A percentile compares a stretch with the other conserved stretches of the same genome.
These are phyloP conservation scores for Coffea canephora DNA, from an alignment of 257 asterid species.

Conservation along the genomic window DNA sequence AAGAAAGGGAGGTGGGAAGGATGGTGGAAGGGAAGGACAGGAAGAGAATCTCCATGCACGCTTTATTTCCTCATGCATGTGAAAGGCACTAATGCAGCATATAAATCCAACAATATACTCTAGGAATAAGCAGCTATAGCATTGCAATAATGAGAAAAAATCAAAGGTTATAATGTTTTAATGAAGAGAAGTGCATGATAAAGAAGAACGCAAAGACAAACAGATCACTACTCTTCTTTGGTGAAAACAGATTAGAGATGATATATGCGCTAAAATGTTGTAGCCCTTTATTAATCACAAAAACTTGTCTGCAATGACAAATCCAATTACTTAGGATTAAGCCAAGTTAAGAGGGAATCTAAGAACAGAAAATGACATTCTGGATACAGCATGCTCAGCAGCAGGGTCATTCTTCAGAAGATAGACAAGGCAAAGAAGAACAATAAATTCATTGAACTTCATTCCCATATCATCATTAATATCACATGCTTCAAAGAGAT, in stretches of 20 bases:
- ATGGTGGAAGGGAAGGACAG: neutral
- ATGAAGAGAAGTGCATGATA: neutral
- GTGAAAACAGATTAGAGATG: neutral
- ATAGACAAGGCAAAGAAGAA: constrained; percentile 88
- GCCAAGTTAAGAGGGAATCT: neutral
- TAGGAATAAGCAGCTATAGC: neutral
- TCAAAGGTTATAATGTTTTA: neutral
- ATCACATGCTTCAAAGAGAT: constrained; percentile 81
- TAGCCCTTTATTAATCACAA: neutral
- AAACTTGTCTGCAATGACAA: neutral
- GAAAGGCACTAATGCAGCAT: neutral
- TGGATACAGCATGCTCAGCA: constrained; percentile 47
- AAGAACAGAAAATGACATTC: constrained; percentile 3
- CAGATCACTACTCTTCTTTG: neutral
- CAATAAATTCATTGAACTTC: constrained; percentile 79
- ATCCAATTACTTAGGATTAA: neutral
- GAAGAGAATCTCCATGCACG: neutral
- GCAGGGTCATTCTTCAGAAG: constrained; percentile 71
- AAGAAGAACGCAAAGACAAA: neutral
- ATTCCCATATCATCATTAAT: constrained; percentile 72
- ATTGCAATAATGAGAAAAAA: neutral
- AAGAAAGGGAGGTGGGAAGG: neutral
- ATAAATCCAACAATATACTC: neutral
- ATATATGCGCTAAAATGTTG: neutral
- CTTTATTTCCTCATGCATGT: neutral